phyloP scores from a whole-genome alignment of 202 grass and related monocot species.

The Schoenoplectus tabernaemontani region DNA sequence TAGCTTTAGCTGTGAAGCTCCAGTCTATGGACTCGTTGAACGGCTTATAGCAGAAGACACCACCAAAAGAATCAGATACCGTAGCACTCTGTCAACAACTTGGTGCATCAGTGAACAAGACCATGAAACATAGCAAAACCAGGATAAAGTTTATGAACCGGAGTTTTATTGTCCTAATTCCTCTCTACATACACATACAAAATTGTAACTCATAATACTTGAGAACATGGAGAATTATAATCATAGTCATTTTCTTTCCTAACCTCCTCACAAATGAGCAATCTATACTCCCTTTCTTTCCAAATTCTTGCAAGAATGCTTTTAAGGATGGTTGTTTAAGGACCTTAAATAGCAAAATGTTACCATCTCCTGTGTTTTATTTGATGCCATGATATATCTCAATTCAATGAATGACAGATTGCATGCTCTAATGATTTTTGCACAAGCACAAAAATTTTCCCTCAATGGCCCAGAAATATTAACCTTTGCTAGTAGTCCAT shows the following conservation, averaged over 20 bases:
- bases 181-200: not conserved
- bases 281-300: not conserved
- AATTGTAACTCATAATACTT: not conserved
- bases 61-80: slow-evolving; percentile 60
- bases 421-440: not conserved
- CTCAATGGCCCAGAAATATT: slow-evolving; percentile 20
- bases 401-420: slow-evolving; percentile 6
- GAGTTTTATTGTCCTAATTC: not conserved
- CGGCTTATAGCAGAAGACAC: slow-evolving; percentile 87
- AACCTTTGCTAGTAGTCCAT: slow-evolving; percentile 93
- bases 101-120: not conserved
- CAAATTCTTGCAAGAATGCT: not conserved
- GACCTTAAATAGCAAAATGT: not conserved
- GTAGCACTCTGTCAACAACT: slow-evolving; percentile 60
- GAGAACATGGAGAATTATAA: not conserved
- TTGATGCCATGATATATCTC: not conserved
- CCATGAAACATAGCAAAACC: not conserved
- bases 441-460: not conserved
- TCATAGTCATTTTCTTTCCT: not conserved
- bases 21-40: slow-evolving; percentile 80
- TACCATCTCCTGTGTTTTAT: not conserved
- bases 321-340: not conserved
- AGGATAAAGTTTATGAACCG: not conserved
- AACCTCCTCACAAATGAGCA: not conserved
- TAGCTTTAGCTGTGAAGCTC: slow-evolving; percentile 92